Base-by-base conservation (phyloP, 306 rosid genomes). In the Rosa chinensis region DNA sequence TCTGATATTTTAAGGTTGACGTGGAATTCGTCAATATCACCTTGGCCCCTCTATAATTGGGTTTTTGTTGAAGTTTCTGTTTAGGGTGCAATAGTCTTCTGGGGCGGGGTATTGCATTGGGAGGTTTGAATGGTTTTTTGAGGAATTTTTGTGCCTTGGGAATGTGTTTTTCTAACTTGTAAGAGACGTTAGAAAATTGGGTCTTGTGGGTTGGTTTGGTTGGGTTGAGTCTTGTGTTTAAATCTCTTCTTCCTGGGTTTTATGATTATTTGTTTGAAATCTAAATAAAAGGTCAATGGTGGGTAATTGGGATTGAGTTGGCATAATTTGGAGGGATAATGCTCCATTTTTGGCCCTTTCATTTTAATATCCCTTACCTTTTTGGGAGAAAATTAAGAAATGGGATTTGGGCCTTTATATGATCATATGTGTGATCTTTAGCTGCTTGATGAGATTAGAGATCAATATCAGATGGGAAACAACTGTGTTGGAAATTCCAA, bases 391-490 rank as follows among this genome's bases (percentile, higher is more conserved):
- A 56, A 25, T 25, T 25, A 25, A 20, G 64, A 73, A 28, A 67
- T 42, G 74, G 72, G 77, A 35, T 61, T 73, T 28, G 17, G 58
- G 55, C 12, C 18, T 59, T 52, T 66, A 20, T 66, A 59, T 71
- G 73, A 45, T 64, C 44, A 2, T 35, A 16, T 77, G 39, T 73
- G 55, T 25, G 43, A 28, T 61, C 42, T 72, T 55, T 82, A 25
- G 74, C 66, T 9, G 25, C 74, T 28, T 48, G 48, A 45, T 20
- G 56, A 80, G 64, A 56, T n/a, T 56, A 40, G 61, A 56, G 70
- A 28, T 4, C 61, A 23, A 44, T 52, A 7, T 77, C 81, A 85
- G 84, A 95, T 95, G 98, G 99, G 99, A 70, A 92, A 95, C 85
- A 89, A 81, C 74, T 91, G 99, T 50, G 85, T 92, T 63, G 89